Percentiles rank a stretch among this genome's conserved stretches.
phyloP scores from a whole-genome alignment of 1,139 yeast genomes.

The Magnusiomyces paraingens region DNA sequence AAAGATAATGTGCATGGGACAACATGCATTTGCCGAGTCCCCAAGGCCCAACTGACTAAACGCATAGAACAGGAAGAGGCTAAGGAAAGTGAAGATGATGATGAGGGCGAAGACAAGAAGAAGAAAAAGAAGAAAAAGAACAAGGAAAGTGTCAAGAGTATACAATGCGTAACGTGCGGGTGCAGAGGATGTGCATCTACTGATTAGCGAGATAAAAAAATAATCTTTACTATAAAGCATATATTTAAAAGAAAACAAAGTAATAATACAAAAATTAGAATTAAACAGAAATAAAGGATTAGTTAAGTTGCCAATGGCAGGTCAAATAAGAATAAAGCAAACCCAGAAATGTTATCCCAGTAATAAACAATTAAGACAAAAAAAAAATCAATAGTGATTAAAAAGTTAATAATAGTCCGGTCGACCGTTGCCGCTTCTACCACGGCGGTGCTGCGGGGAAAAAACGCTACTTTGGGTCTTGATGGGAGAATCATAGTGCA shows the following conservation, averaged over 20 bases:
- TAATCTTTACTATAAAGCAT: too few relatives aligned
- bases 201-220: slow-evolving; percentile 38
- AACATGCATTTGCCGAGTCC: slow-evolving; percentile 83
- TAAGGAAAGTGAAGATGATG: slow-evolving; percentile 4
- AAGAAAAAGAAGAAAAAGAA: slow-evolving; percentile 20
- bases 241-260: too few relatives aligned
- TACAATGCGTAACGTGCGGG: slow-evolving; percentile 80
- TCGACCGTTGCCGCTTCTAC: not conserved
- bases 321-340: too few relatives aligned
- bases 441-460: slow-evolving; percentile 21
- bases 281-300: too few relatives aligned
- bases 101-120: slow-evolving; percentile 11
- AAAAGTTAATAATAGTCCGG: not conserved
- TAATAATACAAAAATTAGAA: too few relatives aligned
- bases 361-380: slow-evolving; percentile 2
- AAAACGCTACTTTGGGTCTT: slow-evolving; percentile 25
- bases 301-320: too few relatives aligned
- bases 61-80: slow-evolving; percentile 23
- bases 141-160: slow-evolving; percentile 29
- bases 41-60: slow-evolving; percentile 41
- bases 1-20: slow-evolving; percentile 57
- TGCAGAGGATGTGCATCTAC: slow-evolving; percentile 83
- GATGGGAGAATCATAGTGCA: slow-evolving; percentile 28
- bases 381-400: not conserved
- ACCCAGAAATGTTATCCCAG: not conserved